Evolutionary conservation across 495 filamentous ascomycete genomes (phyloP).

Genomic region (Xylaria castorea): DNA sequence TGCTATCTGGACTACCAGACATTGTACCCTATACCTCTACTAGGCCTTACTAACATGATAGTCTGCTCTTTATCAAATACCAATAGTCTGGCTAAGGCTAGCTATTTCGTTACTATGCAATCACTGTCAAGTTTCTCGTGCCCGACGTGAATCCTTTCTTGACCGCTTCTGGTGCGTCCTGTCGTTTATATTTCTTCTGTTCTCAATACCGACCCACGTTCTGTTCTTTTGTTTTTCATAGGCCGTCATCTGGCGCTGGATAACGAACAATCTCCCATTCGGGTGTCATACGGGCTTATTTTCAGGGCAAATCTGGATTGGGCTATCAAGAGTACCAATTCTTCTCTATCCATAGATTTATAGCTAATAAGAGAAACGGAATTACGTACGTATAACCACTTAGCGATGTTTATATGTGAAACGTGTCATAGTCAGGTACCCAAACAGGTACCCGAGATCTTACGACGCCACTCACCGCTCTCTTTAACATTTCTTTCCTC

Average conservation of each 20-base stretch:
- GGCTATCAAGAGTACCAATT: not conserved
- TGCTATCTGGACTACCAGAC: not conserved
- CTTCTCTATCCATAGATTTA: not conserved
- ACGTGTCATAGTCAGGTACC: constrained; percentile 13
- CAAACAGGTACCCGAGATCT: constrained; percentile 19
- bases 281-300: not conserved
- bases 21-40: constrained; percentile 3
- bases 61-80: not conserved
- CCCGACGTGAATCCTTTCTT: not conserved
- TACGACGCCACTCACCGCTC: constrained; percentile 23
- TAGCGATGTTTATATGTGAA: not conserved
- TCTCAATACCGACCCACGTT: constrained; percentile 2
- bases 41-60: constrained; percentile 6
- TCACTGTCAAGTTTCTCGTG: not conserved
- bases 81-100: not conserved
- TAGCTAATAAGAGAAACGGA: constrained; percentile 4
- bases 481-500: not conserved
- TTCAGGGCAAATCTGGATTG: not conserved
- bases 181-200: not conserved
- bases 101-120: constrained; percentile 7
- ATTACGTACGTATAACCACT: constrained; percentile 16
- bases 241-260: not conserved
- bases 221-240: constrained; percentile 13
- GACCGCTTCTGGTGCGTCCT: constrained; percentile 6
- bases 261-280: constrained; percentile 2